Conservation (phyloP, 139 green algal species). For the Chlamydomonas sp. region DNA sequence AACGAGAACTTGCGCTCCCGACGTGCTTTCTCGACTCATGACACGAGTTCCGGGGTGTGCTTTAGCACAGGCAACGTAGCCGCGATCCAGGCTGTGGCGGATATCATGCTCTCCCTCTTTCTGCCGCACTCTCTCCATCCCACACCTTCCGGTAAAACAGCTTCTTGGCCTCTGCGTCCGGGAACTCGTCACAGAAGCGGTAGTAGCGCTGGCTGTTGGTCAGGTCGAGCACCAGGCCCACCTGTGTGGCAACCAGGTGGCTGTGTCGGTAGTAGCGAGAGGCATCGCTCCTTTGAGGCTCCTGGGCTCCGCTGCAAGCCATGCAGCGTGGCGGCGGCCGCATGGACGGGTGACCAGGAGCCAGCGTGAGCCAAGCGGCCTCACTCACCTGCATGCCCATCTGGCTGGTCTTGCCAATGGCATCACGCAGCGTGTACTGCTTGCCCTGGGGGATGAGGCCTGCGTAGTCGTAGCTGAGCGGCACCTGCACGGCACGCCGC, state of each 20-base stretch:
- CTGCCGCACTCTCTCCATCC: background rate
- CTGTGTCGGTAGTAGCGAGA: background rate
- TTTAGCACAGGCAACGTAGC: too few species aligned
- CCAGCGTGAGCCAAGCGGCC: too few species aligned
- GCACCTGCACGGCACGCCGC: conserved; percentile 31
- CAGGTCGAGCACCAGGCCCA: conserved; percentile 86
- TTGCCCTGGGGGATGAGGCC: conserved; percentile 20
- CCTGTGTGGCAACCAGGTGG: conserved; percentile 16
- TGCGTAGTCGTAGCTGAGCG: conserved; percentile 34
- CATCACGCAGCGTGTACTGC: conserved; percentile 35
- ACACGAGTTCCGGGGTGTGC: too few species aligned
- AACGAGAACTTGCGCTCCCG: too few species aligned
- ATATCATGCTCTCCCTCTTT: background rate
- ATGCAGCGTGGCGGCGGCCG: background rate
- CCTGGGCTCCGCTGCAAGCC: background rate
- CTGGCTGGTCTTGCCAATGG: conserved; percentile 22
- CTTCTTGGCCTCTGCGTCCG: background rate
- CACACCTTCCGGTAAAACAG: background rate
- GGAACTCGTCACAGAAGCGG: conserved; percentile 48
- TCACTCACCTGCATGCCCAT: too few species aligned
- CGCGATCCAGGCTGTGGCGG: background rate
- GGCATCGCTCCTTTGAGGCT: background rate
- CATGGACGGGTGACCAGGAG: background rate
- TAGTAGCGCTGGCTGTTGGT: conserved; percentile 92
- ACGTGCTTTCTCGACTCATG: too few species aligned